Base-by-base conservation (phyloP, 2,329 filamentous ascomycete genomes). In the Cadophora malorum region DNA sequence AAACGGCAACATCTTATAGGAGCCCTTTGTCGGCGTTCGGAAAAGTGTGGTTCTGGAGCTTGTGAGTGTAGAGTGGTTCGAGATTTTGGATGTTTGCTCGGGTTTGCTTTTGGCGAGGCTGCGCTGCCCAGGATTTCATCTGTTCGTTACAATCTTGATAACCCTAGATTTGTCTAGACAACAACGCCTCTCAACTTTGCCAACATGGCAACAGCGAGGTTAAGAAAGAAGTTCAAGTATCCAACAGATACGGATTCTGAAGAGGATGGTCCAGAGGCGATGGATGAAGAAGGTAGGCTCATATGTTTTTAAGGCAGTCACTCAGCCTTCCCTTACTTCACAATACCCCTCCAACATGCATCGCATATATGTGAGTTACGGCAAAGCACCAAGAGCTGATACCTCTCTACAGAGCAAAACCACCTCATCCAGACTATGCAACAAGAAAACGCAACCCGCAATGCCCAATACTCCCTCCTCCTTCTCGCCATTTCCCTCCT, bases 161-260 rank as follows among this genome's bases (percentile, higher is more conserved):
- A 33, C 52, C 25, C 3, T 28, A 2, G 56, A 23, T 14, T 19
- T 59, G 45, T n/a, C 28, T n/a, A 4, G 10, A 21, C 23, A 63
- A 23, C 55, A 63, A 63, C 69, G 19, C 77, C 76, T 73, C 72
- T 73, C 12, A 45, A 5, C 12, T 21, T 49, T 49, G 6, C 8
- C 4, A 49, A 49, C 12, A 58, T 69, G 52, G 71, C 74, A 16
- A 80, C 85, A 50, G 82, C 91, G 63, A 89, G 91, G 70, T 82
- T 96, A 55, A 90, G 94, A 75, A 90, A 86, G 74, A 90, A 91
- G 9, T 96, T 96, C 80, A 87, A 86, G 69, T 96, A 95, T 80
- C 91, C 91, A 4, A 80, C 82, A 66, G 88, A 91, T 74, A 83
- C 84, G 59, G 82, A 84, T 70, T 81, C 82, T 55, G 83, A 85